A percentile compares a stretch with the other conserved stretches of the same genome.
Evolutionary conservation across 148 eudicot genomes (phyloP).

Genomic region (Vaccinium myrtillus): DNA sequence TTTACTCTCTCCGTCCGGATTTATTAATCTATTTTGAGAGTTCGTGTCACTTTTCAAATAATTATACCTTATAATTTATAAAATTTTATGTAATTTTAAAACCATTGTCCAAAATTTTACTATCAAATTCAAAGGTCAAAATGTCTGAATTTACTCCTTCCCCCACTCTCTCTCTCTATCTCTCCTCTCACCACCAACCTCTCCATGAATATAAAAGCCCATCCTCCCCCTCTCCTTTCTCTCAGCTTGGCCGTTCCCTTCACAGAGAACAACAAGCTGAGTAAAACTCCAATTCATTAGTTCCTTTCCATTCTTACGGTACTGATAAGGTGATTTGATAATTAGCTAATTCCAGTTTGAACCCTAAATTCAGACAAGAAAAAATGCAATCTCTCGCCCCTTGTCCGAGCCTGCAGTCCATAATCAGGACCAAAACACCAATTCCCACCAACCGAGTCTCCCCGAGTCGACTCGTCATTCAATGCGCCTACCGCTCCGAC

Average conservation of each 20-base stretch:
- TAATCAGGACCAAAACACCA: conserved; percentile 13
- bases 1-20: too few species aligned
- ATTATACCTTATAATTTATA: too few species aligned
- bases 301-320: too few species aligned
- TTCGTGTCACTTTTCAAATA: too few species aligned
- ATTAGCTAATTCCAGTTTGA: background rate
- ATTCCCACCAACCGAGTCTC: conserved; percentile 15
- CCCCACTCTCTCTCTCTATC: background rate
- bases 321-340: background rate
- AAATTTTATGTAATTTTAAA: too few species aligned
- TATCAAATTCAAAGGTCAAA: too few species aligned
- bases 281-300: background rate
- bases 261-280: conserved; percentile 48
- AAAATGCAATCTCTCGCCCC: conserved; percentile 54
- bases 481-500: conserved; percentile 35
- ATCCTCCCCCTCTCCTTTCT: background rate
- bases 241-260: conserved; percentile 59
- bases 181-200: background rate
- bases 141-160: too few species aligned
- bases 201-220: conserved; percentile 27
- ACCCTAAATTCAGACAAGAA: too few species aligned
- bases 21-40: too few species aligned
- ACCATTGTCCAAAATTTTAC: too few species aligned
- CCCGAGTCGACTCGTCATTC: conserved; percentile 36
- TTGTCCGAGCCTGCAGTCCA: conserved; percentile 32